These are phyloP conservation scores for Dunaliella primolecta DNA, from an alignment of 139 green algal species.

Conservation along the genomic window DNA sequence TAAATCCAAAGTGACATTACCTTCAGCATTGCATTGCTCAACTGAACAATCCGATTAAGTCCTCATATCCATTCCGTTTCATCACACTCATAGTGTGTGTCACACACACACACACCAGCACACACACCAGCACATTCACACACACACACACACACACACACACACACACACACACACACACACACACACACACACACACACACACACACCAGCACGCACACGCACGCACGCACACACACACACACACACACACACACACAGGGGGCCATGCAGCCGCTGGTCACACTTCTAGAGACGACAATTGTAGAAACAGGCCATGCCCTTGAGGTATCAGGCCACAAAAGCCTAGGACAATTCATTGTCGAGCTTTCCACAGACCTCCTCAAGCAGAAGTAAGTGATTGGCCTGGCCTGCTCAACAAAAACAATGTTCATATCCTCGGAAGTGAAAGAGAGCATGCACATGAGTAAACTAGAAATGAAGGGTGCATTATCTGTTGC, in stretches of 20 bases:
- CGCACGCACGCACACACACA: not conserved
- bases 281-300: constrained; percentile 8
- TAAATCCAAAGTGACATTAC: too few relatives aligned
- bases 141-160: not conserved
- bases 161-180: not conserved
- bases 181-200: not conserved
- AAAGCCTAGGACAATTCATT: constrained; percentile 21
- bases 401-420: too few relatives aligned
- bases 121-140: not conserved
- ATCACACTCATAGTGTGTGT: too few relatives aligned
- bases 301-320: constrained; percentile 22
- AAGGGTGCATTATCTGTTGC: too few relatives aligned
- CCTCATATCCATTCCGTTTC: too few relatives aligned
- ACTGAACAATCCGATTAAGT: too few relatives aligned
- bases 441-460: too few relatives aligned
- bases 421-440: too few relatives aligned
- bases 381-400: constrained; percentile 16
- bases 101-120: too few relatives aligned
- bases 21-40: too few relatives aligned
- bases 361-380: not conserved
- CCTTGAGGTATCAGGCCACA: constrained; percentile 7
- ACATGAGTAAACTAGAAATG: too few relatives aligned
- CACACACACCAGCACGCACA: not conserved
- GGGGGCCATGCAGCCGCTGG: constrained; percentile 25
- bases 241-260: too few relatives aligned